Base-by-base conservation (phyloP, 805 yeast genomes). In the Wickerhamomyces ciferrii region DNA sequence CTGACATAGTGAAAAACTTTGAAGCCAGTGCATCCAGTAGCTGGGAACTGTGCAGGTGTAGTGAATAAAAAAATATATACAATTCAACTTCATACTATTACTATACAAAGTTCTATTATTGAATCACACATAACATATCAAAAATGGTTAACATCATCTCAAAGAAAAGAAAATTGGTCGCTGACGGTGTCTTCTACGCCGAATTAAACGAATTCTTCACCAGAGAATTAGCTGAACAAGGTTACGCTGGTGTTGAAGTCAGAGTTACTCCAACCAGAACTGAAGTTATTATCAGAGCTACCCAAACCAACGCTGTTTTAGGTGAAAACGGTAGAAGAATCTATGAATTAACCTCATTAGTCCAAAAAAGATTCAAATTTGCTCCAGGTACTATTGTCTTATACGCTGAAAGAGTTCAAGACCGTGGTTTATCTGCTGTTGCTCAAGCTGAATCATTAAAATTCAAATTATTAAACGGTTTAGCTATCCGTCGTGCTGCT, bases 181-280 rank as follows among this genome's bases (percentile, higher is more conserved):
- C 97, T 77, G 99, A 94, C 84, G 99, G 99, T 88, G 99, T 94
- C 69, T 89, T 94, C 84, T 94, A 85, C 96, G 99, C 99, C 76
- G 99, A 94, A 82, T 81, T 94, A 71, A 94, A 94, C 84, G 99
- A 94, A 82, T 94, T 94, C 94, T 94, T 94, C 90, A 89, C 97
- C 84, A 92, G 99, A 83, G 99, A 94, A 79, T 87, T 94, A 71
- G 96, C 99, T 67, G 99, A 94, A 82, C 97, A 94, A 79, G 99
- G 99, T 74, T 94, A 94, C 84, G 94, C 99, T 68, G 99, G 99
- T 81, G 96, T 94, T 70, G 99, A 94, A 81, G 97, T 94, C 74
- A 88, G 98, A 81, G 87, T 88, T 70, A 89, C 97, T 72, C 94
- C 97, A 75, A 77, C 92, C 81, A 91, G 87, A 84, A 90, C 96